Evolutionary conservation across 768 basidiomycete genomes (phyloP).

Genomic region (Russula emetica): DNA sequence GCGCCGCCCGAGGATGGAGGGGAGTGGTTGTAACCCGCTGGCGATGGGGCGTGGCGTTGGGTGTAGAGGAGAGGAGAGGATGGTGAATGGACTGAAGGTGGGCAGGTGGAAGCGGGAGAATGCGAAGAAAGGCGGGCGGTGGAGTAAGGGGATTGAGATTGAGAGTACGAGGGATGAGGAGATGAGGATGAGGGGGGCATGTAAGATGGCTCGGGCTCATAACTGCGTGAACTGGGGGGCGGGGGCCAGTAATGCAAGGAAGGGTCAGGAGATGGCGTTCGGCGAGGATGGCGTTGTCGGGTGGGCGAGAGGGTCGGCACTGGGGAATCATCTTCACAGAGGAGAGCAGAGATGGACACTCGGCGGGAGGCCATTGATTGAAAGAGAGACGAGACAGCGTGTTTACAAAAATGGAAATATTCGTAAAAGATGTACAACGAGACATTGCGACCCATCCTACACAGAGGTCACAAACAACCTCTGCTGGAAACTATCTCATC

Average conservation of each 20-base stretch:
- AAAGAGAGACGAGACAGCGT: not conserved
- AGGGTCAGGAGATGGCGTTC: slow-evolving; percentile 30
- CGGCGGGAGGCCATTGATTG: slow-evolving; percentile 62
- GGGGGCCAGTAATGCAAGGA: slow-evolving; percentile 10
- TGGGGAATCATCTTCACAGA: slow-evolving; percentile 46
- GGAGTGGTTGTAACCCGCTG: slow-evolving; percentile 12
- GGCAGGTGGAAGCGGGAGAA: slow-evolving; percentile 15
- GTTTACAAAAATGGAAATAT: slow-evolving; percentile 26
- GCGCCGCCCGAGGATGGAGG: not conserved
- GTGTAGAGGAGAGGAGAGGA: slow-evolving; percentile 19
- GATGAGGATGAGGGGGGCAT: slow-evolving; percentile 5
- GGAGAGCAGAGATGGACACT: slow-evolving; percentile 71
- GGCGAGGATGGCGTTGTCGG: slow-evolving; percentile 27
- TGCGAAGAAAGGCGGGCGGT: slow-evolving; percentile 17
- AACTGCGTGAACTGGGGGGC: not conserved
- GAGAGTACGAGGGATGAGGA: slow-evolving; percentile 20
- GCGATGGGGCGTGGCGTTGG: slow-evolving; percentile 12
- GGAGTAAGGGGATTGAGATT: slow-evolving; percentile 18
- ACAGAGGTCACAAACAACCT: slow-evolving; percentile 60
- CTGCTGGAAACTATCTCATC: slow-evolving; percentile 36
- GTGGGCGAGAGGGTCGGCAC: slow-evolving; percentile 24
- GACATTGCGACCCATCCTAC: slow-evolving; percentile 84
- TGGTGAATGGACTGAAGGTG: slow-evolving; percentile 20
- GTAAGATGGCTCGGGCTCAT: slow-evolving; percentile 14
- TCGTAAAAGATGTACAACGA: slow-evolving; percentile 62